Base-by-base conservation (phyloP, 2,329 filamentous ascomycete genomes). In the Penicillium sp. region DNA sequence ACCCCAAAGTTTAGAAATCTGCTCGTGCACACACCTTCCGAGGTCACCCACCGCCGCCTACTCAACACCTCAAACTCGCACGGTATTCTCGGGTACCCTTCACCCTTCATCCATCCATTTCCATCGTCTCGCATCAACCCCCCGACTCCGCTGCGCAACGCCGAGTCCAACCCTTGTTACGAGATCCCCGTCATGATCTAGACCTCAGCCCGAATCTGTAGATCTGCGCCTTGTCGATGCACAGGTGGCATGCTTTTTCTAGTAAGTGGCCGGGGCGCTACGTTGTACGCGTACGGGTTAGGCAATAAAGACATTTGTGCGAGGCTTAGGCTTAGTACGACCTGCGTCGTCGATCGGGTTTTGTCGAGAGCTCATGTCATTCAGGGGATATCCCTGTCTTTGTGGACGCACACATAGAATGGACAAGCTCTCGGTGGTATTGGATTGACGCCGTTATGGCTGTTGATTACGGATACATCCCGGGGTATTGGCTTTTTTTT, bases 241-340 rank as follows among this genome's bases (percentile, higher is more conserved):
- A 11, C 13, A 7, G 43, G 35, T 48, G 26, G 35, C 11, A 42
- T 43, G 46, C 11, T 18, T 9, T 20, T 22, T 2, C 9, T 24
- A 3, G 26, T 34, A 1, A 39, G 20, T 48, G 29, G 29, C 20
- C 22, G 2, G 22, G 20, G 46, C 24, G 22, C 31, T 14, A 35
- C 32, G 53, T 55, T 14, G 10, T 32, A 55, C 46, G 26, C 39
- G 9, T 43, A 26, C 22, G 32, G 46, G 18, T 45, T 38, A 50
- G 46, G 38, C 53, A 50, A 31, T 49, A n/a, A 34, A n/a, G 20
- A 18, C 31, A 55, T 32, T 55, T 31, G 46, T 55, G 46, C 11
- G 20, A 50, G 38, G 46, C 39, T 50, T 18, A 50, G 38, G 46
- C 39, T 50, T 18, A 7, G 40, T 55, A 37, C 34, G 1, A 55